Evolutionary conservation across 805 yeast genomes (phyloP), one percentile per base, ranked within the genome.

Genomic region (Pichia cabralensis): DNA sequence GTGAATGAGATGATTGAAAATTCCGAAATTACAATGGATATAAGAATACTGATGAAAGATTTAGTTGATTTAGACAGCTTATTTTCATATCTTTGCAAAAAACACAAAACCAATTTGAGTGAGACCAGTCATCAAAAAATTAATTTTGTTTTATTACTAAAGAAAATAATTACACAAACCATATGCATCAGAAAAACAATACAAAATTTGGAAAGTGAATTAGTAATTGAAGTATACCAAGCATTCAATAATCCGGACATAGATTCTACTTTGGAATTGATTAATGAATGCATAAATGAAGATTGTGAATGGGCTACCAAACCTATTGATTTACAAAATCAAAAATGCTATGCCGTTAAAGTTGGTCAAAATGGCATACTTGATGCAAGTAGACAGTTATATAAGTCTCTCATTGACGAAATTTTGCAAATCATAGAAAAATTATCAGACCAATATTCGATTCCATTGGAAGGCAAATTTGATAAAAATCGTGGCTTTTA

Each of bases 281-380:
- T 67, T 2, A 39, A 60, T 30, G 46, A 45, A 3, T 49, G 45
- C 22, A 56, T 67, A 7, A 67, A 64, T 41, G 67, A 62, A 23
- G 71, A 65, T 39, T 60, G 65, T 32, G 33, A 38, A 3, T 64
- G 69, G 70, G 70, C 67, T 0, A 46, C 47, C 0, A 48, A 57
- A 2, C 47, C 61, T 1, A 40, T 63, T 5, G 69, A 67, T 30
- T 41, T 67, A 23, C 61, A 58, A 41, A 66, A 65, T 39, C 73
- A 67, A 37, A 54, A 55, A 39, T 54, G 63, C 20, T 64, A 61
- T 46, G 71, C 73, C 0, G 62, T 67, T 0, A 66, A 55, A 38
- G 48, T 61, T 24, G 71, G 70, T 0, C 44, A 50, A 3, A 67
- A 69, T 45, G 74, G 74, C 0, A 42, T 69, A 9, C 45, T 68